A percentile compares a stretch with the other conserved stretches of the same genome.
phyloP scores from a whole-genome alignment of 2,329 filamentous ascomycete species.

The Aspergillus awamori region DNA sequence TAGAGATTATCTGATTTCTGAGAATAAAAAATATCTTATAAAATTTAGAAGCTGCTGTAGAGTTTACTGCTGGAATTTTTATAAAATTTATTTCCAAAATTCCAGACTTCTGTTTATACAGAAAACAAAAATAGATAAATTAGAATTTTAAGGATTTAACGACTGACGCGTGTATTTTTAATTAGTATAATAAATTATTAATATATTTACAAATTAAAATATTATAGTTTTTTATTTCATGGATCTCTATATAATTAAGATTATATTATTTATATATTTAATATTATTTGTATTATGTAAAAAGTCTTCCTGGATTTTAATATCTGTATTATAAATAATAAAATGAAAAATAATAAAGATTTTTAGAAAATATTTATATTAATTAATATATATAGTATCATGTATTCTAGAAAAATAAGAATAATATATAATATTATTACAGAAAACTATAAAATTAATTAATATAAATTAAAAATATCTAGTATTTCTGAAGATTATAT shows the following conservation, averaged over 20 bases:
- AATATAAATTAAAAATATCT: not conserved
- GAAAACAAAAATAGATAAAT: not conserved
- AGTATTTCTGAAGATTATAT: not conserved
- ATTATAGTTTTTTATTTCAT: not conserved
- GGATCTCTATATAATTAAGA: too few relatives aligned
- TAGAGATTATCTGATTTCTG: not conserved
- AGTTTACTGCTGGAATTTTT: too few relatives aligned
- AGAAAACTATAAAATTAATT: not conserved
- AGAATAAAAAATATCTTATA: not conserved
- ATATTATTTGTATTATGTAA: too few relatives aligned
- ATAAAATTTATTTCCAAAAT: not conserved
- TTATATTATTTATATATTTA: too few relatives aligned
- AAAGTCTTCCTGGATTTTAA: too few relatives aligned
- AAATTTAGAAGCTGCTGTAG: not conserved
- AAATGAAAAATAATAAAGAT: too few relatives aligned
- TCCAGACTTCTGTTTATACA: not conserved
- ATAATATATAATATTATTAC: not conserved
- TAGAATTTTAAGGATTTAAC: not conserved
- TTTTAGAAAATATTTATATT: not conserved
- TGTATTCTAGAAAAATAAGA: not conserved
- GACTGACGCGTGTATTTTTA: not conserved
- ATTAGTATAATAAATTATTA: not conserved
- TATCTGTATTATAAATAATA: too few relatives aligned
- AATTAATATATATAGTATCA: not conserved
- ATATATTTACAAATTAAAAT: not conserved